Evolutionary conservation across 495 filamentous ascomycete genomes (phyloP), one percentile per base, ranked within the genome.

Genomic region (Talaromyces wortmannii): DNA sequence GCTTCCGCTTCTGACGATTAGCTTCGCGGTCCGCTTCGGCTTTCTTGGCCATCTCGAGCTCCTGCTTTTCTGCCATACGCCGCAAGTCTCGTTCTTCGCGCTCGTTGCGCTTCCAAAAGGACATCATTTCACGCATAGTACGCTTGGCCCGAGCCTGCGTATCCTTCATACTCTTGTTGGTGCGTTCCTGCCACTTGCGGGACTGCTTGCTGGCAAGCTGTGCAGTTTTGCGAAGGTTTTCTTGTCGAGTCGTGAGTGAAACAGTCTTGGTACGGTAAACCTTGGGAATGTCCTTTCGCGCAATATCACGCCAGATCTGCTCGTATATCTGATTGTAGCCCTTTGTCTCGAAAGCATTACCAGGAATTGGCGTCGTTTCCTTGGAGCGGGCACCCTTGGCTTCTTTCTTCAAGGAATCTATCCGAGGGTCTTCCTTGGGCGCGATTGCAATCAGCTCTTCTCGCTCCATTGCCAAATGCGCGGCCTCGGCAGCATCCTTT

Each of bases 91-190:
- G 88, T 70, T 99, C 94, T 63, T 97, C 95, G 42, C 91, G 84
- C 72, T 99, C 94, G 69, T 99, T 99, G 48, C 92, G 87, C 68
- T 97, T 97, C 94, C 94, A 99, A 83, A 97, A 99, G 31, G 87
- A 83, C 85, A 97, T 94, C 94, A 99, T 99, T 73, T 99, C 94
- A 60, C 94, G 84, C 94, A 99, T 99, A 52, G 89, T 91, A 48
- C 94, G 84, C 77, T 99, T 99, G 16, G 94, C 95, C 17, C 95
- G 84, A 42, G 95, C 94, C 60, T 97, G 95, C 0, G 94, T 89
- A 68, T 99, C 94, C 71, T 99, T 99, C 63, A 86, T 88, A 62
- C 91, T 94, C 79, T 99, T 99, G 76, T 97, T 99, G 40, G 94
- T 97, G 40, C 89, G 86, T 46, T 92, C 85, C 65, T 99, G 95